These are phyloP conservation scores for Yamadazyma diospyri DNA, from an alignment of 1,139 yeast genomes.

Conservation along the genomic window DNA sequence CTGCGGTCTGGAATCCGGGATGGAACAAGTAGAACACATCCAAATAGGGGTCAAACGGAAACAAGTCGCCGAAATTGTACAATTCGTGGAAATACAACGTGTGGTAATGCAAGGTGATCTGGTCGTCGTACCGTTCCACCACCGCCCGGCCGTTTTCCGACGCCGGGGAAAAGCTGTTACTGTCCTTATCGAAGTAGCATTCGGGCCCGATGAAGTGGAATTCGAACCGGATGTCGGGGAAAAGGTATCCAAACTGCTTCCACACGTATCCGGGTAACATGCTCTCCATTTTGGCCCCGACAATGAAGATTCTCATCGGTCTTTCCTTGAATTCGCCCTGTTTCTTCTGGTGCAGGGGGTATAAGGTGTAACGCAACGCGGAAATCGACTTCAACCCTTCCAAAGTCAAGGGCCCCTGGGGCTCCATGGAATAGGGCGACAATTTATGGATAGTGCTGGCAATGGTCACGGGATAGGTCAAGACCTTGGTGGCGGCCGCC, in stretches of 20 bases:
- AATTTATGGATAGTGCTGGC: conserved; percentile 79
- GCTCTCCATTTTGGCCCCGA: conserved; percentile 92
- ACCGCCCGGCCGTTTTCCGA: conserved; percentile 55
- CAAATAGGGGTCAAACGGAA: conserved; percentile 96
- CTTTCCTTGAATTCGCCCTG: conserved; percentile 63
- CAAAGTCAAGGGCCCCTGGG: conserved; percentile 82
- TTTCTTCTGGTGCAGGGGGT: conserved; percentile 63
- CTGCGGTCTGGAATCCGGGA: conserved; percentile 89
- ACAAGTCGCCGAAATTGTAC: conserved; percentile 88
- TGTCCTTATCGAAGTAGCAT: conserved; percentile 63
- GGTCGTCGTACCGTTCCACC: conserved; percentile 70
- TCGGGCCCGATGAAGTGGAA: conserved; percentile 95
- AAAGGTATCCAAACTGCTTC: conserved; percentile 86
- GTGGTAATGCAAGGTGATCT: conserved; percentile 74
- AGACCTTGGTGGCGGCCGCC: conserved; percentile 92
- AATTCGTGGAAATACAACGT: conserved; percentile 88
- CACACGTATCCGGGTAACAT: conserved; percentile 93
- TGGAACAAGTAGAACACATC: conserved; percentile 92
- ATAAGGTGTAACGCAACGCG: conserved; percentile 84
- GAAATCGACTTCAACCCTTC: conserved; percentile 93
- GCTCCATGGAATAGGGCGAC: conserved; percentile 78
- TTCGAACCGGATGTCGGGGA: conserved; percentile 81
- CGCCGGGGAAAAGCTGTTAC: conserved; percentile 34
- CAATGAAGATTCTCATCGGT: conserved; percentile 82
- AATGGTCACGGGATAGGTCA: conserved; percentile 89